Evolutionary conservation across 805 yeast species (phyloP).

Genomic region (Wickerhamiella kurtzmanii): DNA sequence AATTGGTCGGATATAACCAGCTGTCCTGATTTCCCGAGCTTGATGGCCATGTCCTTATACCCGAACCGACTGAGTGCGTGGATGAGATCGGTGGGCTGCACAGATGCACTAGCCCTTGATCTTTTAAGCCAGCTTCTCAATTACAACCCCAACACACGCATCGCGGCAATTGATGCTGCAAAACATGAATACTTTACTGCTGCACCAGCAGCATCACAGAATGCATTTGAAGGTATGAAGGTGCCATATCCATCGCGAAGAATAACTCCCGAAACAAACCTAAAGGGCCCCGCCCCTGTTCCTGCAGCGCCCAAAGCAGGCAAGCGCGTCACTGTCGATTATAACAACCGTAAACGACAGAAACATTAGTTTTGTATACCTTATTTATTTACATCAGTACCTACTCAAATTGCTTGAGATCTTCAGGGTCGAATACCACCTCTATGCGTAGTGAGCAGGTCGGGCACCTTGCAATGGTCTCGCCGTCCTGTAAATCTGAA

Average conservation of each 20-base stretch:
- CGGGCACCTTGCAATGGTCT: constrained; percentile 83
- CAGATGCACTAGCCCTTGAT: constrained; percentile 53
- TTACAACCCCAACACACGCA: constrained; percentile 70
- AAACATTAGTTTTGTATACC: neutral
- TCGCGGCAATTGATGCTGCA: constrained; percentile 67
- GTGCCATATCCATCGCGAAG: constrained; percentile 75
- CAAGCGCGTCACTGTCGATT: neutral
- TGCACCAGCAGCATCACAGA: constrained; percentile 49
- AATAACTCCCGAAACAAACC: constrained; percentile 27
- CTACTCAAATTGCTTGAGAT: constrained; percentile 15
- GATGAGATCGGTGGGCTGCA: constrained; percentile 74
- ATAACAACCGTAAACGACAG: neutral
- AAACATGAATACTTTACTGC: constrained; percentile 69
- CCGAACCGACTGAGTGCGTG: constrained; percentile 66
- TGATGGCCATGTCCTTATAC: constrained; percentile 45
- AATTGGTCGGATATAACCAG: constrained; percentile 66
- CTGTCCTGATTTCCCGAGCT: constrained; percentile 70
- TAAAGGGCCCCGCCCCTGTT: neutral
- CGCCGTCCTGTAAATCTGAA: constrained; percentile 82
- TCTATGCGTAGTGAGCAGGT: constrained; percentile 88
- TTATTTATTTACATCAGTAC: neutral
- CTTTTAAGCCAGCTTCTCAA: constrained; percentile 51
- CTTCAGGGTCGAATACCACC: constrained; percentile 65
- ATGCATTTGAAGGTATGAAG: constrained; percentile 66
- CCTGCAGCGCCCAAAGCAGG: constrained; percentile 7